Conservation (phyloP, 176 grass and related monocot genomes). For the Phyllostachys edulis region DNA sequence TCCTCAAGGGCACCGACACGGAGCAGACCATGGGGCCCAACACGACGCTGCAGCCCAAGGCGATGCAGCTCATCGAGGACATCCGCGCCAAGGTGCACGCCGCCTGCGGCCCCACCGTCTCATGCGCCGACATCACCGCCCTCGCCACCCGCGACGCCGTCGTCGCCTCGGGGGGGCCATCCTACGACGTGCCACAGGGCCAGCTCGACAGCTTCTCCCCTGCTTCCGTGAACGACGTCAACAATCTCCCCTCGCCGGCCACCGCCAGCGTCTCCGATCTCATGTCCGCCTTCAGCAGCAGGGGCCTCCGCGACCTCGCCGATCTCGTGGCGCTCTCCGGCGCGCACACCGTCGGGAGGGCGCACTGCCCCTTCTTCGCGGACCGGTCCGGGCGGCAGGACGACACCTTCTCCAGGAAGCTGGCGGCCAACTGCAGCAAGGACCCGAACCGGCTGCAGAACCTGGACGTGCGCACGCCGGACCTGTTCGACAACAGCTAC, state of each 20-base stretch:
- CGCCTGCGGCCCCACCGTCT: conserved; percentile 36
- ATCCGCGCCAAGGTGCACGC: conserved; percentile 31
- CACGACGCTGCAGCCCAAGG: conserved; percentile 9
- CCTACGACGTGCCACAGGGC: not conserved
- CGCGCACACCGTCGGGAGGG: conserved; percentile 64
- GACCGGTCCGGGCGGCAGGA: conserved; percentile 19
- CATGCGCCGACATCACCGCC: conserved; percentile 43
- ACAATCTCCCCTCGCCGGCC: not conserved
- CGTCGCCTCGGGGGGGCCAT: not conserved
- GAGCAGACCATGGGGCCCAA: not conserved
- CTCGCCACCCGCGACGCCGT: conserved; percentile 27
- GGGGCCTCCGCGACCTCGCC: conserved; percentile 1
- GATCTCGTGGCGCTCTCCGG: conserved; percentile 72
- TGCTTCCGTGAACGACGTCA: not conserved
- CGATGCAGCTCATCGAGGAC: conserved; percentile 36
- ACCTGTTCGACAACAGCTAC: conserved; percentile 43
- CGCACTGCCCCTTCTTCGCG: conserved; percentile 47
- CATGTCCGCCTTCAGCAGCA: not conserved
- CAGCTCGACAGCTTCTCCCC: conserved; percentile 20
- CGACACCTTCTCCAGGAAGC: conserved; percentile 37
- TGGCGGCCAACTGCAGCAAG: conserved; percentile 20
- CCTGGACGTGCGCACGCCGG: conserved; percentile 20
- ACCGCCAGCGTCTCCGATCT: not conserved
- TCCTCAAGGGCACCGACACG: not conserved
- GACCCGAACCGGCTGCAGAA: not conserved